Base-by-base conservation (phyloP, 2,329 filamentous ascomycete genomes). In the Arachnomyces sp. region DNA sequence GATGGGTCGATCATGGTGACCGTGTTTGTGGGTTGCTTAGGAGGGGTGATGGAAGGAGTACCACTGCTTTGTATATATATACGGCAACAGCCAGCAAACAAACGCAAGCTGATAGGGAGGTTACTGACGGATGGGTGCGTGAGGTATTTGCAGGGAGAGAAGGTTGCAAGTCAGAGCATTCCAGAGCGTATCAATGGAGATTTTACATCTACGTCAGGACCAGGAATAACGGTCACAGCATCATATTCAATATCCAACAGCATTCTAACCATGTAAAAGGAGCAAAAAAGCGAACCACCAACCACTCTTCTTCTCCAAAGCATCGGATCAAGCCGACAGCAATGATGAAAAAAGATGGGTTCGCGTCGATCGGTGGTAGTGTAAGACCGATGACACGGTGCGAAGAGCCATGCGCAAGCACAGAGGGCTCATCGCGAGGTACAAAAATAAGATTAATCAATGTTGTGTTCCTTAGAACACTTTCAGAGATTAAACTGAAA, bases 401-500 rank as follows among this genome's bases (percentile, higher is more conserved):
- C 64, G 56, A 60, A 58, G 53, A 60, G 61, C 63, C 73, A 74
- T 82, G 72, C 68, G 79, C 81, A 83, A 84, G 82, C 79, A 72
- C 78, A 83, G 81, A 76, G 79, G 74, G 57, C 63, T 58, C 52
- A 58, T 60, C 65, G 55, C 74, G 51, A 45, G 53, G 44, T 63
- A 51, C 72, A 85, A 85, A 82, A 84, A 89, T 86, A 74, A 73
- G 81, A 78, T 77, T 85, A 88, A 89, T 85, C 81, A 78, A 71
- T 72, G 74, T 76, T 77, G 72, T 72, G 71, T 71, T 72, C 78
- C 73, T 70, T 84, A 76, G 79, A 73, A 71, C 72, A 74, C 75
- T 87, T 84, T 82, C 82, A 89, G 83, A 83, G 81, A 87, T 88
- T 88, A 89, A 88, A 87, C 84, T 89, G 81, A 86, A 84, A 87